Percentiles rank a stretch among this genome's conserved stretches.
phyloP scores from a whole-genome alignment of 73 alveolate genomes.

The Paramecium pentaurelia region DNA sequence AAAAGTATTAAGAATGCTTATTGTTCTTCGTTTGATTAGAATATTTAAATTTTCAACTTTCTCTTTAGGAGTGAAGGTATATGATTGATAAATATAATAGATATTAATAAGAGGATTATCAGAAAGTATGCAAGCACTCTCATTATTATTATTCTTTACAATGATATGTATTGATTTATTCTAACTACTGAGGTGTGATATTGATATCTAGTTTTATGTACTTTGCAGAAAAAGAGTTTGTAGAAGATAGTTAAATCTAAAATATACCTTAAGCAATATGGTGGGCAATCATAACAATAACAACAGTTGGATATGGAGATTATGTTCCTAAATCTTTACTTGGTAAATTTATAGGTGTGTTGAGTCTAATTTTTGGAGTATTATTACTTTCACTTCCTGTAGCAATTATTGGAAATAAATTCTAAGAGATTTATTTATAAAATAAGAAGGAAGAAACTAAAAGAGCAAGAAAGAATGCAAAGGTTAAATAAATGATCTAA shows the following conservation, averaged over 20 bases:
- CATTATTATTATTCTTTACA: slow-evolving; percentile 22
- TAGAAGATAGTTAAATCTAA: neutral
- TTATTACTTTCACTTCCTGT: slow-evolving; percentile 55
- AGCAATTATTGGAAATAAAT: slow-evolving; percentile 58
- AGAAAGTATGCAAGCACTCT: slow-evolving; percentile 50
- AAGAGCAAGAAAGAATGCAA: neutral
- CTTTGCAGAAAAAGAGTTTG: slow-evolving; percentile 34
- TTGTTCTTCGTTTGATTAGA: slow-evolving; percentile 37
- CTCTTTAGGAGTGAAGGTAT: slow-evolving; percentile 16
- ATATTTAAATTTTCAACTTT: slow-evolving; percentile 30
- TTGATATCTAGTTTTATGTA: slow-evolving; percentile 57
- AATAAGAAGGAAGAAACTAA: slow-evolving; percentile 36
- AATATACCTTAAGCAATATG: slow-evolving; percentile 58
- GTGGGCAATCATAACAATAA: slow-evolving; percentile 62
- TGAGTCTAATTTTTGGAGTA: slow-evolving; percentile 53
- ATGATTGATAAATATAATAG: neutral
- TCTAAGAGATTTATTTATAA: slow-evolving; percentile 40
- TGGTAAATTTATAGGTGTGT: slow-evolving; percentile 41
- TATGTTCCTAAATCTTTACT: slow-evolving; percentile 33
- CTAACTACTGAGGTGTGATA: neutral
- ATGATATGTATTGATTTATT: slow-evolving; percentile 32
- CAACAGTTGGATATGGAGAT: slow-evolving; percentile 61
- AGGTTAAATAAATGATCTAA: neutral
- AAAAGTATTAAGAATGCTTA: slow-evolving; percentile 34
- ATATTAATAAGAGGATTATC: slow-evolving; percentile 50